A percentile compares a stretch with the other conserved stretches of the same genome.
Conservation (phyloP, 257 asterid species). For the Dorcoceras hygrometricum region DNA sequence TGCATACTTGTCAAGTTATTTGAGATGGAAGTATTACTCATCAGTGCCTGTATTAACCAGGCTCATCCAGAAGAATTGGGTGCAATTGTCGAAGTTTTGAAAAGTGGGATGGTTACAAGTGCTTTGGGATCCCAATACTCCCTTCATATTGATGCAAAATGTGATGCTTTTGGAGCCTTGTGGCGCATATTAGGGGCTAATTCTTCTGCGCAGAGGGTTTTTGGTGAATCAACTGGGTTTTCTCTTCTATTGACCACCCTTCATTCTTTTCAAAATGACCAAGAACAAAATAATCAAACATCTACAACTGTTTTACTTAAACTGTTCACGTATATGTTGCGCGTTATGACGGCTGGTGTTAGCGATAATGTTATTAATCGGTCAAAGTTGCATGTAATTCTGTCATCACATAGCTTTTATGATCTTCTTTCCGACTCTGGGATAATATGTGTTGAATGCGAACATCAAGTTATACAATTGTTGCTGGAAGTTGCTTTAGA, state of each 20-base stretch:
- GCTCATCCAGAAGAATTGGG: slow-evolving; percentile 94
- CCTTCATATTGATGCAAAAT: slow-evolving; percentile 79
- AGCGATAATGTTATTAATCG: slow-evolving; percentile 82
- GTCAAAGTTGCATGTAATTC: slow-evolving; percentile 58
- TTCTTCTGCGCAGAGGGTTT: slow-evolving; percentile 85
- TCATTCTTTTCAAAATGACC: slow-evolving; percentile 75
- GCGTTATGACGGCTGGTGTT: slow-evolving; percentile 83
- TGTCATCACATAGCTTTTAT: slow-evolving; percentile 76
- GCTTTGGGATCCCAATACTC: slow-evolving; percentile 74
- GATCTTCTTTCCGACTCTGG: slow-evolving; percentile 93
- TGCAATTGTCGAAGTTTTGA: slow-evolving; percentile 73
- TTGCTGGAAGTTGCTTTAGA: slow-evolving; percentile 91
- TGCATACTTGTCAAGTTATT: slow-evolving; percentile 15
- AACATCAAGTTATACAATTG: slow-evolving; percentile 86
- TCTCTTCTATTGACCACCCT: slow-evolving; percentile 89
- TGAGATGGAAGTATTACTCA: slow-evolving; percentile 11
- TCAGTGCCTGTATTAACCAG: slow-evolving; percentile 37
- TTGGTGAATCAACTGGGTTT: slow-evolving; percentile 98
- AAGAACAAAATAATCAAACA: slow-evolving; percentile 44
- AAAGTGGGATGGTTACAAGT: slow-evolving; percentile 96
- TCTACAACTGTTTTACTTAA: slow-evolving; percentile 41
- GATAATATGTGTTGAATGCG: slow-evolving; percentile 81
- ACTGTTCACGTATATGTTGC: slow-evolving; percentile 79
- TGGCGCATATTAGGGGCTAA: slow-evolving; percentile 89
- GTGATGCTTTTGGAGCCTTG: slow-evolving; percentile 88